Percentiles rank a stretch among this genome's conserved stretches.
phyloP scores from a whole-genome alignment of 345 rosid genomes.

The Microcos paniculata region DNA sequence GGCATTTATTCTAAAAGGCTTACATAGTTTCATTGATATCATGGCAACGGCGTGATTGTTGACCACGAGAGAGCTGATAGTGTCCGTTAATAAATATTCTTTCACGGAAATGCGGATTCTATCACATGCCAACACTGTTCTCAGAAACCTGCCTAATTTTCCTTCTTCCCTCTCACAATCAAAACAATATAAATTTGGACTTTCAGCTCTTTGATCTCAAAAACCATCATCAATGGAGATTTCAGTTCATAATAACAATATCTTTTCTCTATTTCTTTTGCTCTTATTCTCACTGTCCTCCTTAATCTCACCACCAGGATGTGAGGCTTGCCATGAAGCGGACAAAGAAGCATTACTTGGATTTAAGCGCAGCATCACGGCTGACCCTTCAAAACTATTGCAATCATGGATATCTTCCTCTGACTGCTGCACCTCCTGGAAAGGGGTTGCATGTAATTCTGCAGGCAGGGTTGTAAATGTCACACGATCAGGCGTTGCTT shows the following conservation, averaged over 20 bases:
- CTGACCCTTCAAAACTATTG: slow-evolving; percentile 51
- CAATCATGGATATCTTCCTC: slow-evolving; percentile 44
- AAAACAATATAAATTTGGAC: not conserved
- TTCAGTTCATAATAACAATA: slow-evolving; percentile 7
- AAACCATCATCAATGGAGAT: slow-evolving; percentile 20
- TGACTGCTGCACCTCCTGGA: slow-evolving; percentile 58
- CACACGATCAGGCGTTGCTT: slow-evolving; percentile 37
- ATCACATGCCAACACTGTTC: slow-evolving; percentile 8
- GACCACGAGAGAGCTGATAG: not conserved
- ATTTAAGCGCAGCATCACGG: slow-evolving; percentile 46
- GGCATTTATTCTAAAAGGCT: not conserved
- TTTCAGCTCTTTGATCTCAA: not conserved
- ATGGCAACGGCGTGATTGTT: not conserved
- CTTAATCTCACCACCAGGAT: not conserved
- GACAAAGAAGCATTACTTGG: slow-evolving; percentile 51
- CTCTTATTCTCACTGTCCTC: slow-evolving; percentile 7
- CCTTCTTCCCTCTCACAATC: not conserved
- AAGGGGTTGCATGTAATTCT: slow-evolving; percentile 45
- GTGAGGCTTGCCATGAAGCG: slow-evolving; percentile 32
- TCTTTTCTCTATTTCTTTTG: slow-evolving; percentile 1
- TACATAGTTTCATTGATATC: not conserved
- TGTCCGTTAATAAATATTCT: not conserved
- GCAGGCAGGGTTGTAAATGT: slow-evolving; percentile 48
- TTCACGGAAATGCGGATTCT: not conserved
- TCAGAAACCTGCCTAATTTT: not conserved